Base-by-base conservation (phyloP, 352 stramenopile species). In the Thraustotheca clavata region DNA sequence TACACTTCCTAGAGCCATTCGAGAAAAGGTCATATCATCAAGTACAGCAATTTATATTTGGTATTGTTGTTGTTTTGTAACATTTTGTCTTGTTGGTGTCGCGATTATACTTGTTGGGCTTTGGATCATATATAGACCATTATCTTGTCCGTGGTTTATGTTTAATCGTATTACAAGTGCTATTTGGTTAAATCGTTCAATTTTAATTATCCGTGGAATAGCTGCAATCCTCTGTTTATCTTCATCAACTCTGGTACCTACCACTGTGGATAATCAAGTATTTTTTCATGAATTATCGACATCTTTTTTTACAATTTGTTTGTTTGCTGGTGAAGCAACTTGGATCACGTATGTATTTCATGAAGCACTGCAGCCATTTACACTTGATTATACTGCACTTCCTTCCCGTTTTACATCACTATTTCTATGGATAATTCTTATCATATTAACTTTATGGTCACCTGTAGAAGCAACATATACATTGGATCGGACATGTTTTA, bases 261-360 rank as follows among this genome's bases (percentile, higher is more conserved):
- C n/a, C n/a, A n/a, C n/a, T n/a, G n/a, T n/a, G n/a, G n/a, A n/a
- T n/a, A n/a, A n/a, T n/a, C n/a, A n/a, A n/a, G n/a, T n/a, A n/a
- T n/a, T n/a, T n/a, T n/a, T n/a, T n/a, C n/a, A n/a, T n/a, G n/a
- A n/a, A n/a, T n/a, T n/a, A n/a, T n/a, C n/a, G n/a, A n/a, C n/a
- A n/a, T n/a, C n/a, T n/a, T n/a, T n/a, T n/a, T n/a, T n/a, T n/a
- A n/a, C n/a, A n/a, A n/a, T n/a, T n/a, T n/a, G n/a, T n/a, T n/a
- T n/a, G n/a, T 31, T 60, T 20, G 31, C 49, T 4, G 26, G 49
- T 36, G 49, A 60, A 43, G 49, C 49, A 6, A 24, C 24, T 12
- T 60, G 49, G 49, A 60, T 60, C 14, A 22, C 27, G 4, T 60
- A 60, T 36, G 29, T 60, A 12, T 4, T 43, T 6, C 49, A 60